Conservation (phyloP, 2,329 filamentous ascomycete genomes). For the Mariannaea elegans region DNA sequence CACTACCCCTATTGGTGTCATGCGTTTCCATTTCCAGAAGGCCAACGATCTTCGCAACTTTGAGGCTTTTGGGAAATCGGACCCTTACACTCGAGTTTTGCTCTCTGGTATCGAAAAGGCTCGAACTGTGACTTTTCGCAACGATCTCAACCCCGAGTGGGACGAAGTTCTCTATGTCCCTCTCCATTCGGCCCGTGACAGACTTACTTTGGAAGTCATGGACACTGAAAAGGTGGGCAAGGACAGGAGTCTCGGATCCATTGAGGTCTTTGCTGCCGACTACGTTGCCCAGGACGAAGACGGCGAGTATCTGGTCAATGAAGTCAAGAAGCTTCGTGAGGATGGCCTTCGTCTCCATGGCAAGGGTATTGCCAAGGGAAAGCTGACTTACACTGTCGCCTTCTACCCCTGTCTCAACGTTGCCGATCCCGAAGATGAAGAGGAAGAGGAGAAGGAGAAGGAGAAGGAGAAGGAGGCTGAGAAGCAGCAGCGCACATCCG, state of each 20-base stretch:
- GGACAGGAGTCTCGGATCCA: slow-evolving; percentile 84
- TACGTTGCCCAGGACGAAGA: slow-evolving; percentile 81
- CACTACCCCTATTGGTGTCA: slow-evolving; percentile 90
- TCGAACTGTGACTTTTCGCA: slow-evolving; percentile 93
- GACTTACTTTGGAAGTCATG: slow-evolving; percentile 92
- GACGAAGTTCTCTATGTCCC: slow-evolving; percentile 96
- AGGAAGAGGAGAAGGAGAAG: slow-evolving; percentile 59
- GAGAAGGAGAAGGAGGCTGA: slow-evolving; percentile 40
- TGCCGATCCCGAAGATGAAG: slow-evolving; percentile 88
- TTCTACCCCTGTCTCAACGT: slow-evolving; percentile 93
- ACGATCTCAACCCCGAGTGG: slow-evolving; percentile 94
- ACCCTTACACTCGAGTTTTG: slow-evolving; percentile 89
- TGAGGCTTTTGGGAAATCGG: slow-evolving; percentile 95
- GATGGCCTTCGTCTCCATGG: slow-evolving; percentile 78
- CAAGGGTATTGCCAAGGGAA: slow-evolving; percentile 79
- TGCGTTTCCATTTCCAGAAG: slow-evolving; percentile 90
- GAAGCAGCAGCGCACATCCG: slow-evolving; percentile 17
- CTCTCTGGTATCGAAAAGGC: slow-evolving; percentile 91
- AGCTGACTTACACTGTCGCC: slow-evolving; percentile 80
- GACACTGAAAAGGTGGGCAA: slow-evolving; percentile 92
- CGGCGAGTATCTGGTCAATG: slow-evolving; percentile 83
- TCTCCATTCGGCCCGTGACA: slow-evolving; percentile 84
- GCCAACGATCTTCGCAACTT: slow-evolving; percentile 88
- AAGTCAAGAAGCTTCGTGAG: slow-evolving; percentile 74
- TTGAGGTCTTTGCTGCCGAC: slow-evolving; percentile 81